phyloP scores from a whole-genome alignment of 441 rosid species.

The Manihot esculenta region DNA sequence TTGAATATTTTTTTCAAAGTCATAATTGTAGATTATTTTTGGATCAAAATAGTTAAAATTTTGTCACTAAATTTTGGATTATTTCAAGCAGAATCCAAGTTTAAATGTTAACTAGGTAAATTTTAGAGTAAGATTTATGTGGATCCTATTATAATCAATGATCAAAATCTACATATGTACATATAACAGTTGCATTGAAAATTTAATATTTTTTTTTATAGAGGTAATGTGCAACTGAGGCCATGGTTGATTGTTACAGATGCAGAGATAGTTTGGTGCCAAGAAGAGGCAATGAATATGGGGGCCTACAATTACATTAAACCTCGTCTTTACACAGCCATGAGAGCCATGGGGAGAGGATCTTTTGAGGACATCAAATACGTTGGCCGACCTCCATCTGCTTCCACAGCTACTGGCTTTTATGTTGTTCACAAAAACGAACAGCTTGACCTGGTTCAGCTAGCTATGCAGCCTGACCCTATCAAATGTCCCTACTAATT shows the following conservation, averaged over 20 bases:
- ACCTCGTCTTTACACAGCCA: constrained; percentile 60
- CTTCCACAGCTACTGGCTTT: constrained; percentile 91
- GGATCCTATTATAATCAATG: no score
- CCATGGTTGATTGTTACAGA: constrained; percentile 36
- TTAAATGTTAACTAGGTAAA: no score
- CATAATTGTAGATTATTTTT: no score
- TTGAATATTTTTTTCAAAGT: no score
- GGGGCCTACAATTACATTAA: constrained; percentile 67
- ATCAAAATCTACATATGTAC: no score
- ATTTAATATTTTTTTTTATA: no score
- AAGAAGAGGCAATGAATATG: constrained; percentile 94
- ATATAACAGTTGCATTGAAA: no score
- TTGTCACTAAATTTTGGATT: no score
- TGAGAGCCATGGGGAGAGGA: constrained; percentile 59
- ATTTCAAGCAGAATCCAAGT: no score
- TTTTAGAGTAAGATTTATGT: no score
- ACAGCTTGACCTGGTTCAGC: constrained; percentile 60
- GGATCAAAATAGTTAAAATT: no score
- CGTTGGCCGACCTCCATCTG: constrained; percentile 73
- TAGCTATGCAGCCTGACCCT: constrained; percentile 57
- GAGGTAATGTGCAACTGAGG: neutral
- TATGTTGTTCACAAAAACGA: constrained; percentile 52
- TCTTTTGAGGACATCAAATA: constrained; percentile 60
- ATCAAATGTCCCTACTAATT: constrained; percentile 22
- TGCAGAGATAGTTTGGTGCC: constrained; percentile 85